Evolutionary conservation across 495 filamentous ascomycete genomes (phyloP).

Genomic region (Hypoxylon trugodes): DNA sequence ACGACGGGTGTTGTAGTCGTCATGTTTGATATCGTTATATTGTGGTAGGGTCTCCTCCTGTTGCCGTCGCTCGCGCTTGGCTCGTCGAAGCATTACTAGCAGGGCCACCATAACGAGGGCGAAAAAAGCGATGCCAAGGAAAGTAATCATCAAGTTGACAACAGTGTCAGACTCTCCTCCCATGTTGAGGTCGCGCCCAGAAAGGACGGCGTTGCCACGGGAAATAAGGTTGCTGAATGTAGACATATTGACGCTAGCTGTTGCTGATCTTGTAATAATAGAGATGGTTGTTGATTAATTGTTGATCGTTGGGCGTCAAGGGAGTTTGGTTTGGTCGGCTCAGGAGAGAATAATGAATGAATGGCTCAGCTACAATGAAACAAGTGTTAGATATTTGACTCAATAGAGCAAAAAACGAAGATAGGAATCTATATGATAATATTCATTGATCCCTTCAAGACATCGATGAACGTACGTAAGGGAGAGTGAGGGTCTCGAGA

Average conservation of each 20-base stretch:
- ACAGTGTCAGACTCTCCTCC: slow-evolving; percentile 57
- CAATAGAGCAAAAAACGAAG: slow-evolving; percentile 21
- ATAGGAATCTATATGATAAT: slow-evolving; percentile 6
- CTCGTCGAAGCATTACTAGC: slow-evolving; percentile 75
- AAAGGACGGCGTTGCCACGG: slow-evolving; percentile 55
- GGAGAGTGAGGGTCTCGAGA: slow-evolving; percentile 40
- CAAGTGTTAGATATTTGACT: slow-evolving; percentile 37
- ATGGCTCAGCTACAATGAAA: slow-evolving; percentile 32
- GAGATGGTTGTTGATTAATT: slow-evolving; percentile 24
- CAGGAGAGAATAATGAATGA: slow-evolving; percentile 38
- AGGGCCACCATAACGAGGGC: slow-evolving; percentile 69
- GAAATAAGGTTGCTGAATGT: slow-evolving; percentile 57
- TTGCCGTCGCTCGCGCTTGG: slow-evolving; percentile 50
- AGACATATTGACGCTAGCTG: slow-evolving; percentile 52
- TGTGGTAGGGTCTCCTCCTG: slow-evolving; percentile 66
- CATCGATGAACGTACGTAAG: slow-evolving; percentile 46
- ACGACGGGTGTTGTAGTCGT: slow-evolving; percentile 56
- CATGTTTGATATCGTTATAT: slow-evolving; percentile 61
- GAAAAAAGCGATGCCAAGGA: slow-evolving; percentile 78
- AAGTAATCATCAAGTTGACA: slow-evolving; percentile 78
- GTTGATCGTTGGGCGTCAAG: slow-evolving; percentile 23
- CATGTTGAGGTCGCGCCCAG: slow-evolving; percentile 49
- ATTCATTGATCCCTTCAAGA: slow-evolving; percentile 25
- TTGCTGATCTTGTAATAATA: background rate
- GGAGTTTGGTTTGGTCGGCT: slow-evolving; percentile 23